Evolutionary conservation across 108 stramenopile species (phyloP).

Genomic region (Pseudonitzschia pungens): DNA sequence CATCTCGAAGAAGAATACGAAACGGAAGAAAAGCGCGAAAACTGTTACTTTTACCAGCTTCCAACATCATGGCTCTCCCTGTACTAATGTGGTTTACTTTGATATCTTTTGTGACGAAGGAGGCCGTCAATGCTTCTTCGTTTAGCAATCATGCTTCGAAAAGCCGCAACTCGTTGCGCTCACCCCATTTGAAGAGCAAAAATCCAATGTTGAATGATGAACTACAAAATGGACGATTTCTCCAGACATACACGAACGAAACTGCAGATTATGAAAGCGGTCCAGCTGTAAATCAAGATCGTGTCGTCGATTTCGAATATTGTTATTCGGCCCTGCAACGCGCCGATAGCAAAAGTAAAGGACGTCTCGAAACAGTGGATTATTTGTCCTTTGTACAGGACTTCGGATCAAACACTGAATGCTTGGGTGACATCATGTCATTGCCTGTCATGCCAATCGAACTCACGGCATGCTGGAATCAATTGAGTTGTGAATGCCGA

Average conservation of each 20-base stretch:
- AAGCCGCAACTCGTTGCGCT: neutral
- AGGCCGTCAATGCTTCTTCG: neutral
- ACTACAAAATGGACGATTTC: neutral
- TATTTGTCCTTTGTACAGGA: slow-evolving; percentile 36
- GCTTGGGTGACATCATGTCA: slow-evolving; percentile 22
- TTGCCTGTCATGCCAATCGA: slow-evolving; percentile 26
- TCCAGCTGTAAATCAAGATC: slow-evolving; percentile 35
- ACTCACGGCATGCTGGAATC: slow-evolving; percentile 29
- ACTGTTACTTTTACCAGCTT: neutral
- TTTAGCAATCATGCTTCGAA: neutral
- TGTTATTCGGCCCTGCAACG: slow-evolving; percentile 27
- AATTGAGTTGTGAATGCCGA: slow-evolving; percentile 33
- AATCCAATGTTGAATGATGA: neutral
- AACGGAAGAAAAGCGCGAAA: neutral
- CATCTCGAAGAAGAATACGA: neutral
- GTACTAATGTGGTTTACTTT: neutral
- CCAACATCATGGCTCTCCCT: neutral
- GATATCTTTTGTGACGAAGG: neutral
- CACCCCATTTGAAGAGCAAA: neutral
- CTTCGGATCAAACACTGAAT: slow-evolving; percentile 35
- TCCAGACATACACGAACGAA: slow-evolving; percentile 8
- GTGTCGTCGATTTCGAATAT: slow-evolving; percentile 28
- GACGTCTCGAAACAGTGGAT: slow-evolving; percentile 20
- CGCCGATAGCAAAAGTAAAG: slow-evolving; percentile 20
- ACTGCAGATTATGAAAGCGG: slow-evolving; percentile 8